phyloP scores from a whole-genome alignment of 495 filamentous ascomycete genomes.

The Cercophora sp. region DNA sequence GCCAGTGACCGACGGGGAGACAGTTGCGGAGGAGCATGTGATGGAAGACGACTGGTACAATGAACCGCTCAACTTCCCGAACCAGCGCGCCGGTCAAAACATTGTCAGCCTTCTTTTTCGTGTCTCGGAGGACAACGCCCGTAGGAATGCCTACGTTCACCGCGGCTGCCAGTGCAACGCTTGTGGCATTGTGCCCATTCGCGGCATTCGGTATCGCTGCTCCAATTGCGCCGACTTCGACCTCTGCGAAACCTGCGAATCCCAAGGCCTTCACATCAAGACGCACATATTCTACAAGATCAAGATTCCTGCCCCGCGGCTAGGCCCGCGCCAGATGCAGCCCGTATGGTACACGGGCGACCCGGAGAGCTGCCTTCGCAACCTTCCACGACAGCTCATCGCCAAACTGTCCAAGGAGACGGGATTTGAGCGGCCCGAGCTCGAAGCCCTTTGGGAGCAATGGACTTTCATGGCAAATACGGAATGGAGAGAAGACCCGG shows the following conservation, averaged over 20 bases:
- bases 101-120: conserved; percentile 69
- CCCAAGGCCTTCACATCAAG: conserved; percentile 77
- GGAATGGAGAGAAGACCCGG: conserved; percentile 79
- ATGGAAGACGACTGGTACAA: conserved; percentile 56
- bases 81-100: conserved; percentile 66
- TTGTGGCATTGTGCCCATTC: conserved; percentile 80
- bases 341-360: conserved; percentile 90
- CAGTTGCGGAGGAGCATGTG: conserved; percentile 54
- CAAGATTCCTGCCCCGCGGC: conserved; percentile 43
- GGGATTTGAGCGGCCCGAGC: conserved; percentile 72
- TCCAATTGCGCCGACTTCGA: conserved; percentile 91
- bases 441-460: conserved; percentile 94
- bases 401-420: conserved; percentile 66
- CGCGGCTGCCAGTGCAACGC: conserved; percentile 90
- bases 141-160: conserved; percentile 83
- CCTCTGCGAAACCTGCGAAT: conserved; percentile 84
- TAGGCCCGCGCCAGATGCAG: conserved; percentile 57
- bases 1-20: conserved; percentile 50
- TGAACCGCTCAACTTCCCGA: conserved; percentile 33
- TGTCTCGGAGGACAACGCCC: conserved; percentile 78
- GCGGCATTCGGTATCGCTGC: conserved; percentile 86
- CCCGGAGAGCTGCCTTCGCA: conserved; percentile 57
- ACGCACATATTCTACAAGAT: conserved; percentile 96
- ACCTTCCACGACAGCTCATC: conserved; percentile 59
- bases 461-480: conserved; percentile 87